phyloP scores from a whole-genome alignment of 1,284 basidiomycete species.

The Ceratobasidium theobromae region DNA sequence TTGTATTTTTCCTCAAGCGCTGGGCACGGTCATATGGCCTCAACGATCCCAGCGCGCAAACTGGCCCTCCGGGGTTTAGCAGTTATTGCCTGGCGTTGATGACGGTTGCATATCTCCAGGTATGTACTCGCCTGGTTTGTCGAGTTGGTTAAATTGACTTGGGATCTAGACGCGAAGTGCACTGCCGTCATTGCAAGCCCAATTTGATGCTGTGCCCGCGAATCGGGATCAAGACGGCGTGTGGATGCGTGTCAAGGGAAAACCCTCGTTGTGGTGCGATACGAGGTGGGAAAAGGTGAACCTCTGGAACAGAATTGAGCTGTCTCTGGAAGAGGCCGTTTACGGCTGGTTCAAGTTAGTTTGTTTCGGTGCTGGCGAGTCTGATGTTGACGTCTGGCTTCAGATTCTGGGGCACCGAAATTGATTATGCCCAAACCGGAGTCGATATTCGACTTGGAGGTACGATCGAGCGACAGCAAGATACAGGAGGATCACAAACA shows the following conservation, averaged over 20 bases:
- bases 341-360: constrained; percentile 53
- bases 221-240: constrained; percentile 40
- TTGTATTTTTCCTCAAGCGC: constrained; percentile 52
- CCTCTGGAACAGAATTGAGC: constrained; percentile 38
- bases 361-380: no score
- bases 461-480: constrained; percentile 19
- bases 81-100: constrained; percentile 62
- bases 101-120: constrained; percentile 59
- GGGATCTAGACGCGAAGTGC: constrained; percentile 45
- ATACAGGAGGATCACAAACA: background rate
- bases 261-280: constrained; percentile 39
- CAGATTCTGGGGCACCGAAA: constrained; percentile 27
- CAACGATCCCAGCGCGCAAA: constrained; percentile 48
- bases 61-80: constrained; percentile 49
- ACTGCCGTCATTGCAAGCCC: constrained; percentile 55
- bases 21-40: constrained; percentile 57
- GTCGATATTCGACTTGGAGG: constrained; percentile 24
- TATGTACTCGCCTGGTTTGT: constrained; percentile 38
- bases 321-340: constrained; percentile 43
- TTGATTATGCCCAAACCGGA: constrained; percentile 30
- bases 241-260: constrained; percentile 45
- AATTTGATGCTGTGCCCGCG: constrained; percentile 39
- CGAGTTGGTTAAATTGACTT: background rate
- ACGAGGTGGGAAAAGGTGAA: constrained; percentile 47
- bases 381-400: background rate